Evolutionary conservation across 176 grass and related monocot genomes (phyloP).

Genomic region (Canna indica): DNA sequence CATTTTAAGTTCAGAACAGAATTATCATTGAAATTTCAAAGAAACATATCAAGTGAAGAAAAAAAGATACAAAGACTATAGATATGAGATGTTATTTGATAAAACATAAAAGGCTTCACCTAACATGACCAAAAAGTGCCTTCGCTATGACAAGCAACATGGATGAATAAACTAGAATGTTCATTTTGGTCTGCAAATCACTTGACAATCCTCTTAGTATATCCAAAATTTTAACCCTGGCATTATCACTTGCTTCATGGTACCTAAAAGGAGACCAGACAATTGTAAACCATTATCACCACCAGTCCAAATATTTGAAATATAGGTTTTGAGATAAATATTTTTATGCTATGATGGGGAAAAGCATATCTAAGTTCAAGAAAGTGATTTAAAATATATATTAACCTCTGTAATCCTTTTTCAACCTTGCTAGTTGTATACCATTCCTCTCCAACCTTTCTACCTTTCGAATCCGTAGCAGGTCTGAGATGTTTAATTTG

Average conservation of each 20-base stretch:
- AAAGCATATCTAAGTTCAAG: background rate
- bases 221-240: constrained; percentile 66
- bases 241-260: constrained; percentile 77
- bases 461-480: constrained; percentile 84
- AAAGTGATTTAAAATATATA: background rate
- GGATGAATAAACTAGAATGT: constrained; percentile 83
- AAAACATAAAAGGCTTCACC: constrained; percentile 33
- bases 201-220: constrained; percentile 74
- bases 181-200: constrained; percentile 79
- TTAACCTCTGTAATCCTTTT: constrained; percentile 61
- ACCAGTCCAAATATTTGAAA: background rate
- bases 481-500: constrained; percentile 84
- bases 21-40: too few relatives aligned
- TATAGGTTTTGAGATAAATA: background rate
- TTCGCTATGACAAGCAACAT: constrained; percentile 70
- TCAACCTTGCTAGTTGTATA: constrained; percentile 82
- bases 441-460: constrained; percentile 95
- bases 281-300: background rate
- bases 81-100: background rate
- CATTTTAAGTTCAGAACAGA: too few relatives aligned
- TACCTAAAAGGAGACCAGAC: constrained; percentile 54
- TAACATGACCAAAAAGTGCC: constrained; percentile 84
- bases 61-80: background rate
- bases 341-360: background rate
- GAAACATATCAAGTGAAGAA: background rate